Percentiles rank a stretch among this genome's conserved stretches.
phyloP scores from a whole-genome alignment of 257 asterid species.

The Gentiana dahurica region DNA sequence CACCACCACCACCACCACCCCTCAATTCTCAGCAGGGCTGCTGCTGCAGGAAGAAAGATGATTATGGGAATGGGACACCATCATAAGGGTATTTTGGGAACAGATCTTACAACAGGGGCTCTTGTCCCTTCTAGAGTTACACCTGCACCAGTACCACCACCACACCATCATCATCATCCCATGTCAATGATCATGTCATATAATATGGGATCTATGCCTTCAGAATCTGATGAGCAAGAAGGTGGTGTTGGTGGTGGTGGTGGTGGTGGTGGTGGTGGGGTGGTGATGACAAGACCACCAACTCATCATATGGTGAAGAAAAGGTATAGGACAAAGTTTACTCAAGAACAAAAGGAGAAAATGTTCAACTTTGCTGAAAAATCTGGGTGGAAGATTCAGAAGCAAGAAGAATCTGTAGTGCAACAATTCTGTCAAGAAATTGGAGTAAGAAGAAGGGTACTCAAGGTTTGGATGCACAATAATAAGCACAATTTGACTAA shows the following conservation, averaged over 20 bases:
- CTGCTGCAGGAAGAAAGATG: constrained; percentile 24
- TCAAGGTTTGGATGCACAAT: constrained; percentile 94
- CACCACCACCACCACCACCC: constrained; percentile 3
- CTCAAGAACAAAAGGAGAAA: constrained; percentile 79
- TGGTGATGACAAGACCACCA: constrained; percentile 13
- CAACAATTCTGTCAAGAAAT: constrained; percentile 74
- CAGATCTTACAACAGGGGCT: constrained; percentile 13
- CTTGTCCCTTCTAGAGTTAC: constrained; percentile 18
- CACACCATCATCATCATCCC: constrained; percentile 17
- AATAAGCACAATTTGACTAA: constrained; percentile 63
- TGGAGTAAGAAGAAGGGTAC: constrained; percentile 67
- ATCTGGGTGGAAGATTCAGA: constrained; percentile 85
- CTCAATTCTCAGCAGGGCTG: constrained; percentile 14
- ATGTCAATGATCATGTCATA: constrained; percentile 51
- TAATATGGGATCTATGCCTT: constrained; percentile 28
- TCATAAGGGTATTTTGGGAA: constrained; percentile 13
- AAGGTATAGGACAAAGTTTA: constrained; percentile 71
- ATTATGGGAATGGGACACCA: constrained; percentile 22
- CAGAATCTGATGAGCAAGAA: constrained; percentile 50
- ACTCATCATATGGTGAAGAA: constrained; percentile 37
- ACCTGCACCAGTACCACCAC: constrained; percentile 6
- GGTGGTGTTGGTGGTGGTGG: constrained; percentile 20
- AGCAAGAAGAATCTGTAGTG: constrained; percentile 64
- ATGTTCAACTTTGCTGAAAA: constrained; percentile 70
- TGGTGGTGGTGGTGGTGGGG: constrained; percentile 21